Evolutionary conservation across 805 yeast species (phyloP).

Genomic region (Cyberlindnera americana): DNA sequence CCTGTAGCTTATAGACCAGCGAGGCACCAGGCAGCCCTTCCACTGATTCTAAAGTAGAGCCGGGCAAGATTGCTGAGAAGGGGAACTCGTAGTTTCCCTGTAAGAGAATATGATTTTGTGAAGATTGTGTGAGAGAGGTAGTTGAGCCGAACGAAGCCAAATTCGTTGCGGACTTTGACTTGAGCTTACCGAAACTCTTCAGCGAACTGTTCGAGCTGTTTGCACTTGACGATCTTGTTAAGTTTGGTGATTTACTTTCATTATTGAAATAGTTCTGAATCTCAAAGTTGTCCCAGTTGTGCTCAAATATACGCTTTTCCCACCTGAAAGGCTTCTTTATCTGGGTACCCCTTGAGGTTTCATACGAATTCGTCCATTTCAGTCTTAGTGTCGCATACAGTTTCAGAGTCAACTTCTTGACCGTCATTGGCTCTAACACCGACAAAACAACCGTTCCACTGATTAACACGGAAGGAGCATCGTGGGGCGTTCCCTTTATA

Average conservation of each 20-base stretch:
- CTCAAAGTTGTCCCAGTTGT: conserved; percentile 71
- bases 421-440: conserved; percentile 67
- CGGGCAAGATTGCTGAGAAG: conserved; percentile 80
- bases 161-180: conserved; percentile 34
- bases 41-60: conserved; percentile 79
- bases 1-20: conserved; percentile 67
- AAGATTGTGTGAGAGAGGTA: conserved; percentile 15
- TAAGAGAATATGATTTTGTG: conserved; percentile 41
- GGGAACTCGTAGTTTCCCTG: conserved; percentile 91
- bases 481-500: conserved; percentile 71
- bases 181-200: conserved; percentile 27
- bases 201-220: conserved; percentile 26
- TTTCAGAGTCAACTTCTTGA: conserved; percentile 61
- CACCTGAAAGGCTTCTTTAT: conserved; percentile 45
- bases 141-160: conserved; percentile 31
- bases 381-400: conserved; percentile 65
- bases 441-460: conserved; percentile 77
- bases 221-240: conserved; percentile 16
- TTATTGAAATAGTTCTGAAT: conserved; percentile 38
- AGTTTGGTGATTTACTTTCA: conserved; percentile 13
- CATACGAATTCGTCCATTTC: conserved; percentile 56
- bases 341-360: conserved; percentile 41
- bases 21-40: conserved; percentile 86
- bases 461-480: conserved; percentile 72
- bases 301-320: conserved; percentile 67